Evolutionary conservation across 1,284 basidiomycete species (phyloP).

Genomic region (Cryptococcus sp.): DNA sequence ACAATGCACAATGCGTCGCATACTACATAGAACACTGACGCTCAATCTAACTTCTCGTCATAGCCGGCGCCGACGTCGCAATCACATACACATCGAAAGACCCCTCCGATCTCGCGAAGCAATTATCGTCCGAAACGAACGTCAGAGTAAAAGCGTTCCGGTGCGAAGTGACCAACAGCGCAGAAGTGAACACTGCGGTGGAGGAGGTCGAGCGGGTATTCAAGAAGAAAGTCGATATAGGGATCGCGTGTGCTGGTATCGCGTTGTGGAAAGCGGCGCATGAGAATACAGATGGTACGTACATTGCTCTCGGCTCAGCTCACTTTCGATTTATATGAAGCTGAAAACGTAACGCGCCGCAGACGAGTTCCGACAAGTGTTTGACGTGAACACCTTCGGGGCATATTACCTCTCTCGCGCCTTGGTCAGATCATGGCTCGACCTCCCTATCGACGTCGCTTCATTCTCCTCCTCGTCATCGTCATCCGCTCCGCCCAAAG

Average conservation of each 20-base stretch:
- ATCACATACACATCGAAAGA: constrained; percentile 51
- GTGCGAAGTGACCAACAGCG: constrained; percentile 38
- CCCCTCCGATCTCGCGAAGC: constrained; percentile 25
- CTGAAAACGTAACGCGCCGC: neutral
- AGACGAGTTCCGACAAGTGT: constrained; percentile 43
- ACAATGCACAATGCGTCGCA: constrained; percentile 55
- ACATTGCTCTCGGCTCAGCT: too few relatives aligned
- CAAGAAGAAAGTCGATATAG: constrained; percentile 44
- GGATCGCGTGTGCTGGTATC: constrained; percentile 40
- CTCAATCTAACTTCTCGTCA: neutral
- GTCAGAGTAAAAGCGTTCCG: constrained; percentile 41
- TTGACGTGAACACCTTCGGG: constrained; percentile 48
- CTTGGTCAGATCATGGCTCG: constrained; percentile 44
- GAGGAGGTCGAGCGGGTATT: constrained; percentile 28
- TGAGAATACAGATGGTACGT: constrained; percentile 46
- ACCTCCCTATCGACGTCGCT: constrained; percentile 24
- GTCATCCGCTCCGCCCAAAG: constrained; percentile 5
- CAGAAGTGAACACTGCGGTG: constrained; percentile 35
- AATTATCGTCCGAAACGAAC: constrained; percentile 29
- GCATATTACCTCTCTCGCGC: constrained; percentile 48
- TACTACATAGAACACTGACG: constrained; percentile 44
- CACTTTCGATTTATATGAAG: neutral
- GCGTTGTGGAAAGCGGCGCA: constrained; percentile 45
- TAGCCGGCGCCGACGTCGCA: constrained; percentile 43
- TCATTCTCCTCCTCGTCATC: constrained; percentile 1